These are phyloP conservation scores for Boletellus ananas DNA, from an alignment of 768 basidiomycete species.

Conservation along the genomic window DNA sequence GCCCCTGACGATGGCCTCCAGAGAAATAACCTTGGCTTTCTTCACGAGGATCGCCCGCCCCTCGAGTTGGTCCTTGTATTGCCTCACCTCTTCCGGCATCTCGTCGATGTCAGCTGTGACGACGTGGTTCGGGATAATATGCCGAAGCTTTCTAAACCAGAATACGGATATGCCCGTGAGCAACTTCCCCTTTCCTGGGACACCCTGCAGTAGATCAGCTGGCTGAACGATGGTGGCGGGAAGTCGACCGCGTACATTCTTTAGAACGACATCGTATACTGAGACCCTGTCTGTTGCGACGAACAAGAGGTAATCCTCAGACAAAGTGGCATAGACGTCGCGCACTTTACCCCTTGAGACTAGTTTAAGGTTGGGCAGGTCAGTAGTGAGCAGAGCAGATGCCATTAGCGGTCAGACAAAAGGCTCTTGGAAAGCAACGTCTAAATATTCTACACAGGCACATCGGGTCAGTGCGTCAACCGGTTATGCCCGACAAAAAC, in stretches of 20 bases:
- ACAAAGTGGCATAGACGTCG: slow-evolving; percentile 82
- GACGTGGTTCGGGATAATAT: slow-evolving; percentile 88
- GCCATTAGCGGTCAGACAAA: slow-evolving; percentile 18
- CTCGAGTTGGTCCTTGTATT: slow-evolving; percentile 72
- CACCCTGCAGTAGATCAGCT: slow-evolving; percentile 56
- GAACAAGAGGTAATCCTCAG: slow-evolving; percentile 75
- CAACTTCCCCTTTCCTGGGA: slow-evolving; percentile 89
- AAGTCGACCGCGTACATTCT: slow-evolving; percentile 62
- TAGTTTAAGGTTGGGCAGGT: slow-evolving; percentile 61
- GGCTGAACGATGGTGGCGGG: not conserved
- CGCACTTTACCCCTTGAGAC: slow-evolving; percentile 93
- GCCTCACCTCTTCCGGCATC: slow-evolving; percentile 77
- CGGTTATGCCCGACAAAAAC: slow-evolving; percentile 7
- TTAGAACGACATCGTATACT: slow-evolving; percentile 93
- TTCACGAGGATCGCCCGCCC: slow-evolving; percentile 89
- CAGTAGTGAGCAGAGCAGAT: slow-evolving; percentile 46
- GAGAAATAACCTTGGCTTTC: slow-evolving; percentile 82
- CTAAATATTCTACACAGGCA: slow-evolving; percentile 4
- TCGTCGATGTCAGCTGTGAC: slow-evolving; percentile 70
- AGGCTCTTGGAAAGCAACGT: not conserved
- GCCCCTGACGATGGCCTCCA: slow-evolving; percentile 95
- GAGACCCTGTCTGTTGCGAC: slow-evolving; percentile 95
- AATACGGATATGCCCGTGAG: slow-evolving; percentile 89
- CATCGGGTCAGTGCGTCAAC: slow-evolving; percentile 15
- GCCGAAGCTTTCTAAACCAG: slow-evolving; percentile 84